Evolutionary conservation across 805 yeast genomes (phyloP).

Genomic region (Nakazawaea peltata): DNA sequence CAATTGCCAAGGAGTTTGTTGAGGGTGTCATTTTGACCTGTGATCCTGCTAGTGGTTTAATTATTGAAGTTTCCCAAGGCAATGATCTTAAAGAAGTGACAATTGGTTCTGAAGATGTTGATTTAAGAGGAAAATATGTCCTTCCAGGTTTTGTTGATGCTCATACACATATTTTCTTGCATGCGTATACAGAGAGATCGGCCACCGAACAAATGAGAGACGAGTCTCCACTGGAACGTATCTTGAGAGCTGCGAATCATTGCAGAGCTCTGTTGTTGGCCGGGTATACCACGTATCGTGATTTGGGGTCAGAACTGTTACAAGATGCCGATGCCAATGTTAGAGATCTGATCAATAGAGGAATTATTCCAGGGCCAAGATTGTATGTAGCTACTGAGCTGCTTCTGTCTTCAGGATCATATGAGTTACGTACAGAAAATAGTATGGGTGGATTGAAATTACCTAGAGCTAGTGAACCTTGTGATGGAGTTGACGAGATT

Average conservation of each 20-base stretch:
- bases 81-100: constrained; percentile 3
- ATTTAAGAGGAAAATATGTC: constrained; percentile 16
- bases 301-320: constrained; percentile 21
- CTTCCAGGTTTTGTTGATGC: constrained; percentile 22
- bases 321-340: constrained; percentile 21
- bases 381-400: constrained; percentile 20
- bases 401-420: constrained; percentile 16
- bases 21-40: constrained; percentile 13
- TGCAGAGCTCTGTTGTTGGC: constrained; percentile 17
- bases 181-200: constrained; percentile 20
- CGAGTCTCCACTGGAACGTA: constrained; percentile 19
- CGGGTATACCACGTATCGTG: constrained; percentile 23
- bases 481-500: constrained; percentile 20
- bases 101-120: constrained; percentile 15
- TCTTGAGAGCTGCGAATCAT: constrained; percentile 19
- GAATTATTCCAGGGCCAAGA: constrained; percentile 18
- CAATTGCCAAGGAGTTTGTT: constrained; percentile 11
- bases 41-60: constrained; percentile 17
- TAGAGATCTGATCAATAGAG: constrained; percentile 20
- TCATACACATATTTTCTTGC: constrained; percentile 21
- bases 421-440: constrained; percentile 18
- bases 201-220: constrained; percentile 19
- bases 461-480: constrained; percentile 17
- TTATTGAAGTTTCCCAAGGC: constrained; percentile 11
- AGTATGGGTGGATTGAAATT: constrained; percentile 16